Evolutionary conservation across 1,139 yeast genomes (phyloP).

Genomic region (Diutina mesorugosa): DNA sequence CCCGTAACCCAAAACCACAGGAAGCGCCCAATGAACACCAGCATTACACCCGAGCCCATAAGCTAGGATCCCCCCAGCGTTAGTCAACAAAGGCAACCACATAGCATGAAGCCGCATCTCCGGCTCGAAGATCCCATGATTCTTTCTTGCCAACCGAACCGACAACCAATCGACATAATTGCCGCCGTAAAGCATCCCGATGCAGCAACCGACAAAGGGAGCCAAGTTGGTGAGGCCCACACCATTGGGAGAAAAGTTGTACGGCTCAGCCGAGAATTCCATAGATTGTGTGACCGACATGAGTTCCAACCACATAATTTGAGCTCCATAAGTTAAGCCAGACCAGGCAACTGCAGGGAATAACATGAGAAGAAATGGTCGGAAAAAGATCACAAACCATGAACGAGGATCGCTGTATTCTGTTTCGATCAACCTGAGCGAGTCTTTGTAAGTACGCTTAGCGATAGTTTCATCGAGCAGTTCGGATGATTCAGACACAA

Average conservation of each 20-base stretch:
- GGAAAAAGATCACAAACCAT: conserved; percentile 21
- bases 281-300: conserved; percentile 30
- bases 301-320: conserved; percentile 42
- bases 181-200: conserved; percentile 15
- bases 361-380: conserved; percentile 4
- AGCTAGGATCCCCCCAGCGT: conserved; percentile 25
- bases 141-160: conserved; percentile 5
- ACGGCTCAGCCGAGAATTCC: conserved; percentile 18
- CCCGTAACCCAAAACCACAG: conserved; percentile 39
- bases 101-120: conserved; percentile 10
- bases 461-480: conserved; percentile 10
- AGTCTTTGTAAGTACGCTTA: conserved; percentile 21
- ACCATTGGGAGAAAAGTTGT: conserved; percentile 11
- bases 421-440: conserved; percentile 20
- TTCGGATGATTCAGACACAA: not conserved
- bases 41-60: conserved; percentile 7
- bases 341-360: conserved; percentile 2
- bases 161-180: conserved; percentile 8
- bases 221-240: conserved; percentile 32
- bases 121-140: conserved; percentile 7
- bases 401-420: conserved; percentile 27
- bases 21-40: conserved; percentile 29
- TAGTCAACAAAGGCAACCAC: conserved; percentile 24
- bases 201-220: conserved; percentile 23
- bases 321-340: conserved; percentile 35